Conservation (phyloP, 1,139 yeast species). For the Williopsis jadinii region DNA sequence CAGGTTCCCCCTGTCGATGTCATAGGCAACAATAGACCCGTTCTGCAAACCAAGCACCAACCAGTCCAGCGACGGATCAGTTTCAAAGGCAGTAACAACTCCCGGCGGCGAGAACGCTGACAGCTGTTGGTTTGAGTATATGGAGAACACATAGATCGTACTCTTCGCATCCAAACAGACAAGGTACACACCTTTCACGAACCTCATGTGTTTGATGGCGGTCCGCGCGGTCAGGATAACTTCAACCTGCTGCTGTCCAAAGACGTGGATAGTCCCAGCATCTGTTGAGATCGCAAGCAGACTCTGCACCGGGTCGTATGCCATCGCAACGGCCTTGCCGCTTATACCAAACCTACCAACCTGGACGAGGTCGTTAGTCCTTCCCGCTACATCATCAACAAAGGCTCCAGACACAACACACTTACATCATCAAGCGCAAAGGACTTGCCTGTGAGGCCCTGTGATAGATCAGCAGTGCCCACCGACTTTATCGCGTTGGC, state of each 20-base stretch:
- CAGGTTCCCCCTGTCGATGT: constrained; percentile 67
- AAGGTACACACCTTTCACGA: constrained; percentile 76
- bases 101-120: constrained; percentile 51
- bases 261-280: constrained; percentile 63
- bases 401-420: not conserved
- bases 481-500: constrained; percentile 45
- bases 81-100: constrained; percentile 55
- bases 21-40: constrained; percentile 71
- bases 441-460: constrained; percentile 33
- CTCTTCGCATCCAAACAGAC: constrained; percentile 56
- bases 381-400: too few species aligned
- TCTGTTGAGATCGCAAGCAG: constrained; percentile 76
- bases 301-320: constrained; percentile 86
- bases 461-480: constrained; percentile 27
- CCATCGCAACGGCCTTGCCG: constrained; percentile 56
- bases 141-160: constrained; percentile 58
- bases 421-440: constrained; percentile 33
- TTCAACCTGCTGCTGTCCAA: constrained; percentile 81
- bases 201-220: constrained; percentile 46
- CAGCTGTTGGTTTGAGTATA: constrained; percentile 55
- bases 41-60: constrained; percentile 70
- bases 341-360: constrained; percentile 47
- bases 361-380: constrained; percentile 18
- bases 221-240: constrained; percentile 53
- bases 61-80: constrained; percentile 90